phyloP scores from a whole-genome alignment of 2,329 filamentous ascomycete genomes.

The Pseudogymnoascus verrucosus region DNA sequence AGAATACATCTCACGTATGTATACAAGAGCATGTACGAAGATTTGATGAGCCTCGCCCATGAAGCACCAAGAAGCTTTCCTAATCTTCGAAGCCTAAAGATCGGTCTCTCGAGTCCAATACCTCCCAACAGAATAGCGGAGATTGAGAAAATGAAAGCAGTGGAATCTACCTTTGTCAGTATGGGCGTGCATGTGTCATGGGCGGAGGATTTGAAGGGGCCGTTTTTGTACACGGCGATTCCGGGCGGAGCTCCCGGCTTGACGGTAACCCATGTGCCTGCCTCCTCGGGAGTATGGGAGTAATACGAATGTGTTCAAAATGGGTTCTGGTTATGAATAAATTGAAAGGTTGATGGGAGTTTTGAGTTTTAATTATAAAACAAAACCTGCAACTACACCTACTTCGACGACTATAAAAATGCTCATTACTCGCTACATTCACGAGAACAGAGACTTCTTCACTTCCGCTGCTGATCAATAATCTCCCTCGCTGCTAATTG shows the following conservation, averaged over 20 bases:
- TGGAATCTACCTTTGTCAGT: not conserved
- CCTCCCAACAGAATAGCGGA: not conserved
- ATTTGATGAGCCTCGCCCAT: not conserved
- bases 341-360: too few species aligned
- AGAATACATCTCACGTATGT: not conserved
- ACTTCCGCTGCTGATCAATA: too few species aligned
- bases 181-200: not conserved
- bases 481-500: too few species aligned
- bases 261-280: not conserved
- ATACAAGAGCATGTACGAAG: not conserved
- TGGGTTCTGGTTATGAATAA: too few species aligned
- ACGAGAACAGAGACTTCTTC: too few species aligned
- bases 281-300: not conserved
- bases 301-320: too few species aligned
- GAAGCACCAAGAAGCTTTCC: not conserved
- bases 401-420: too few species aligned
- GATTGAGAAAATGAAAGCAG: not conserved
- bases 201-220: not conserved
- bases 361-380: too few species aligned
- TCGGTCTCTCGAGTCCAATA: not conserved
- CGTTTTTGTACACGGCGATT: not conserved
- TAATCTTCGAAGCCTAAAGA: not conserved
- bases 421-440: too few species aligned
- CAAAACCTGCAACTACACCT: too few species aligned
- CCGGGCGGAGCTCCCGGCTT: not conserved